Evolutionary conservation across 345 rosid species (phyloP), one percentile per base, ranked within the genome.

Genomic region (Ceriops tagal): DNA sequence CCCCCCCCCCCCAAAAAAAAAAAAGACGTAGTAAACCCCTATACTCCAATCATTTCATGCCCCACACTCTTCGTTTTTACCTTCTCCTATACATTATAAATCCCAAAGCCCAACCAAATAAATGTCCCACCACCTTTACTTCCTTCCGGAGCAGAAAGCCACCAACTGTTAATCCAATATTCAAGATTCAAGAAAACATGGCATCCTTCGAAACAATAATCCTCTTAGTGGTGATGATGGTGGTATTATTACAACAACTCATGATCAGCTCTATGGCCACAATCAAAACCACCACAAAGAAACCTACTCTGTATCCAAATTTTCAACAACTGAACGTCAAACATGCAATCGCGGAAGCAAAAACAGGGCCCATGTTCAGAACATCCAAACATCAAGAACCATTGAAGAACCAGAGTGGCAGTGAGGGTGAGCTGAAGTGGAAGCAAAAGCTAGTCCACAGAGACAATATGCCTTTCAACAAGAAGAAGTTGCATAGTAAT

Each of bases 361-460:
- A 39, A 16, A 37, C 62, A 24, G 61, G 63, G 72, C 80, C 82
- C 37, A 3, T 32, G 37, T 32, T 59, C 31, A 72, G 67, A 39
- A 68, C 75, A 75, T 65, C 78, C 67, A 77, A 78, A 72, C 60
- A 43, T 61, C 75, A 76, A 26, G 75, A 80, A 71, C 70, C 68
- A 8, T 11, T 75, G 51, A 64, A 60, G 20, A 63, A 43, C 55
- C 73, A 71, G 8, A 66, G 64, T 15, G 53, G 61, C 15, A 64
- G 53, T n/a, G 58, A 27, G 18, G 57, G 34, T 4, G 61, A 53
- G 26, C 65, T 16, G 4, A 76, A 60, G 35, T 64, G 80, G 83
- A 77, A 79, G 68, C 80, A 88, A 16, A 82, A 70, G 32, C 93
- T 95, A 9, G 62, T 92, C 28, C 99, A 88, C 69, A 83, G 99